Base-by-base conservation (phyloP, 202 grass and related monocot species). In the Bolboschoenoplectus hybrid region DNA sequence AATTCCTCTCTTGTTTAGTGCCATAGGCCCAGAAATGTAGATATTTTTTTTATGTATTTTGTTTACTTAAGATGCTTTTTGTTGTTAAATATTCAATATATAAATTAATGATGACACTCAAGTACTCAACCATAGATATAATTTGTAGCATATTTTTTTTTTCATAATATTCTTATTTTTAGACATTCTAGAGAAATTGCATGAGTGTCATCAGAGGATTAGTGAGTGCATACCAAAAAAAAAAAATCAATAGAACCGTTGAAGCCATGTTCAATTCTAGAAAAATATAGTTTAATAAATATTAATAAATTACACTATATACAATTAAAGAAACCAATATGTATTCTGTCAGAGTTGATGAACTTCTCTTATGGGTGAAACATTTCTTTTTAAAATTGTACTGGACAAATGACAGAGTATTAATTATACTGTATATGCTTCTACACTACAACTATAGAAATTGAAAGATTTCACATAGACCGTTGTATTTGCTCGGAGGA, bases 1-100 rank as follows among this genome's bases (percentile, higher is more conserved):
- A 77, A 38, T 55, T 55, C 56, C 73, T 72, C 43, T 76, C 73
- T 36, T 56, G 73, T 39, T 56, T 56, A 77, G 26, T 52, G 50
- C 49, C 49, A 6, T 53, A 36, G 32, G 73, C 47, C 47, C 49
- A 53, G 47, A 52, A 2, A 34, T 34, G 47, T 34, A 55, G 49
- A 38, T 35, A 16, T 76, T 16, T 14, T 61, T 67, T 14, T 2
- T 56, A 38, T 16, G n/a, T 32, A 32, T 77, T 38, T 77, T 36
- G 32, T 38, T 56, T 16, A 38, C 12, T 77, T 77, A 11, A 76
- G 32, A 7, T 38, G 19, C 12, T 7, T 76, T 55, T 79, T 41
- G 49, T 55, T 55, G 73, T 57, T 78, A 57, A 57, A 55, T 56
- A 56, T 57, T 17, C 12, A 56, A 50, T 77, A 55, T 55, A 56